phyloP scores from a whole-genome alignment of 352 stramenopile species.

The Thalassiosira mediterranea region DNA sequence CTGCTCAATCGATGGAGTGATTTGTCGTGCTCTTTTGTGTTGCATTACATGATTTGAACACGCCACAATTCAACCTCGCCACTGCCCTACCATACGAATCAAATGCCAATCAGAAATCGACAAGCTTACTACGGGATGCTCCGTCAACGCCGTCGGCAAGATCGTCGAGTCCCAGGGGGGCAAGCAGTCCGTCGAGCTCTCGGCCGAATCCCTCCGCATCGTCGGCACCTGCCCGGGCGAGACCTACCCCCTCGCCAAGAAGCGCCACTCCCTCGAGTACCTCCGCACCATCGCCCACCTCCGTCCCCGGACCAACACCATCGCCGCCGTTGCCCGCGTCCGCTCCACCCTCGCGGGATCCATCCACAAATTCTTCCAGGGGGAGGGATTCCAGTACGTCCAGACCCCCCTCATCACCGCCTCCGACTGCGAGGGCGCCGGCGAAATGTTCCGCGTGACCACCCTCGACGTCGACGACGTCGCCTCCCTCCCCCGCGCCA shows the following conservation, averaged over 20 bases:
- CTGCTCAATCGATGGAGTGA: too few relatives aligned
- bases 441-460: conserved; percentile 97
- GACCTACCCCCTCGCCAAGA: conserved; percentile 98
- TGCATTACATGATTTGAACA: too few relatives aligned
- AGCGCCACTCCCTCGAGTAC: conserved; percentile 97
- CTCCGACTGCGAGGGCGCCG: conserved; percentile 96
- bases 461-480: conserved; percentile 83
- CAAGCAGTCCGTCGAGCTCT: conserved; percentile 93
- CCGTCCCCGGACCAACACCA: conserved; percentile 94
- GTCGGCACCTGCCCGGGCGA: conserved; percentile 91
- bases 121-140: conserved; percentile 91
- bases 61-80: too few relatives aligned
- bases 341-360: conserved; percentile 88
- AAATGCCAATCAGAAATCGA: too few relatives aligned
- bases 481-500: conserved; percentile 37
- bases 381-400: conserved; percentile 88
- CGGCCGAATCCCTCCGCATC: conserved; percentile 85
- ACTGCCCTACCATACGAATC: too few relatives aligned
- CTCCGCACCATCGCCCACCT: conserved; percentile 95
- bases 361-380: conserved; percentile 88
- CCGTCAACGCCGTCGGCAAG: conserved; percentile 89
- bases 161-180: conserved; percentile 89
- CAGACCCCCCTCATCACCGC: conserved; percentile 97
- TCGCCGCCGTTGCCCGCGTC: conserved; percentile 93
- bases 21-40: too few relatives aligned